These are phyloP conservation scores for Lepiota subincarnata DNA, from an alignment of 768 basidiomycete genomes.

Conservation along the genomic window DNA sequence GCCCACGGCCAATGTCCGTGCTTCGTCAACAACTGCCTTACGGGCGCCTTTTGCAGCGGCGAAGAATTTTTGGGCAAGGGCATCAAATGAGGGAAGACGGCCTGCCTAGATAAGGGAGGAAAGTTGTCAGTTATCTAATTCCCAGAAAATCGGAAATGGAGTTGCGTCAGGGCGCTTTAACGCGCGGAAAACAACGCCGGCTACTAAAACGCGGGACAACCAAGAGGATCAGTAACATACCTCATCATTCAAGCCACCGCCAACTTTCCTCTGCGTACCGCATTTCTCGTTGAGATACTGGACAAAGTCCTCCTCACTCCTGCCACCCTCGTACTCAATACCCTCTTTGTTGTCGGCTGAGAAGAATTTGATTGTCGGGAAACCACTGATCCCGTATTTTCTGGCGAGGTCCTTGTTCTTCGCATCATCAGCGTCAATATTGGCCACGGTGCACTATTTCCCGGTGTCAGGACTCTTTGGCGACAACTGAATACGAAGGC, in stretches of 20 bases:
- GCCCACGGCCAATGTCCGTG: conserved; percentile 45
- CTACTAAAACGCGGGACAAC: conserved; percentile 5
- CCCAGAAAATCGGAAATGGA: background rate
- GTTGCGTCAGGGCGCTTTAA: background rate
- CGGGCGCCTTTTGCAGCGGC: conserved; percentile 52
- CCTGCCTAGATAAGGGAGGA: conserved; percentile 58
- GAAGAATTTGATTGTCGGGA: conserved; percentile 97
- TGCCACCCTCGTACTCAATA: conserved; percentile 63
- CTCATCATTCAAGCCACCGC: conserved; percentile 73
- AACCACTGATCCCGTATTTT: conserved; percentile 72
- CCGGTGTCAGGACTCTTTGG: background rate
- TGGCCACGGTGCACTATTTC: conserved; percentile 82
- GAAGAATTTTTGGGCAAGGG: conserved; percentile 73
- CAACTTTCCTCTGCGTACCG: conserved; percentile 77
- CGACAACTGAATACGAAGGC: background rate
- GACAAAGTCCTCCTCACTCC: conserved; percentile 74
- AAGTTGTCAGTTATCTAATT: background rate
- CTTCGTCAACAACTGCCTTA: conserved; percentile 61
- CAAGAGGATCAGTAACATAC: conserved; percentile 30
- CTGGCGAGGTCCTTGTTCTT: conserved; percentile 67
- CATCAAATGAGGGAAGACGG: conserved; percentile 72
- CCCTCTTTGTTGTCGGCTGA: conserved; percentile 62
- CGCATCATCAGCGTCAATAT: conserved; percentile 85
- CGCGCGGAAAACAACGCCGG: background rate
- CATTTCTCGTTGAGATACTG: conserved; percentile 82